phyloP scores from a whole-genome alignment of 495 filamentous ascomycete species.

The Daldinia vernicosa region DNA sequence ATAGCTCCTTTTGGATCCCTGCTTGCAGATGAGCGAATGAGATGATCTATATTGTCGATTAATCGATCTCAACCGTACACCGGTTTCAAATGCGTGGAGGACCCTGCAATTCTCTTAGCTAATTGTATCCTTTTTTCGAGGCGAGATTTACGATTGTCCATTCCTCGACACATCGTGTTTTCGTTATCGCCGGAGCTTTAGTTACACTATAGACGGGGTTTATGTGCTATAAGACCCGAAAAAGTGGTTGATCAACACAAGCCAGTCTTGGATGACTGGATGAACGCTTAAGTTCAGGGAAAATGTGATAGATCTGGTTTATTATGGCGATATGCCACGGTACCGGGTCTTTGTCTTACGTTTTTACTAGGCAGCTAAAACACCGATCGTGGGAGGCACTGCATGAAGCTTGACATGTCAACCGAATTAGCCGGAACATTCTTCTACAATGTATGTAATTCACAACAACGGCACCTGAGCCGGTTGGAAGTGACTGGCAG shows the following conservation, averaged over 20 bases:
- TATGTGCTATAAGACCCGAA: constrained; percentile 30
- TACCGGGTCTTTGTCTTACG: constrained; percentile 27
- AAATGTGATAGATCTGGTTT: constrained; percentile 41
- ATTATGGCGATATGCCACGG: constrained; percentile 30
- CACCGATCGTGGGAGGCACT: constrained; percentile 35
- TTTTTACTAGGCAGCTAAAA: constrained; percentile 4
- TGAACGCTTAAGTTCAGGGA: constrained; percentile 10
- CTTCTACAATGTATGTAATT: constrained; percentile 12
- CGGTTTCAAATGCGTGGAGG: constrained; percentile 12
- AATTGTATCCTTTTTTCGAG: constrained; percentile 7
- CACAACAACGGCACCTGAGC: constrained; percentile 31
- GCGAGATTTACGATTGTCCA: background rate
- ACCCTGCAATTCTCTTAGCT: constrained; percentile 14
- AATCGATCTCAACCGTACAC: constrained; percentile 11
- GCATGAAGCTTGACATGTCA: constrained; percentile 34
- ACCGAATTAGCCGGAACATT: constrained; percentile 35
- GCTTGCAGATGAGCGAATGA: constrained; percentile 34
- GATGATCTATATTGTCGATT: constrained; percentile 16
- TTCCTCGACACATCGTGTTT: background rate
- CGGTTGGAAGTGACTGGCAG: constrained; percentile 35
- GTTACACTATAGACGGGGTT: constrained; percentile 33
- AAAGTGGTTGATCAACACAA: constrained; percentile 33
- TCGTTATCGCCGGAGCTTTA: background rate
- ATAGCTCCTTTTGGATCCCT: constrained; percentile 32
- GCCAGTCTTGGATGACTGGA: constrained; percentile 19